Base-by-base conservation (phyloP, 2,329 filamentous ascomycete genomes). In the Karstenula rhodostoma region DNA sequence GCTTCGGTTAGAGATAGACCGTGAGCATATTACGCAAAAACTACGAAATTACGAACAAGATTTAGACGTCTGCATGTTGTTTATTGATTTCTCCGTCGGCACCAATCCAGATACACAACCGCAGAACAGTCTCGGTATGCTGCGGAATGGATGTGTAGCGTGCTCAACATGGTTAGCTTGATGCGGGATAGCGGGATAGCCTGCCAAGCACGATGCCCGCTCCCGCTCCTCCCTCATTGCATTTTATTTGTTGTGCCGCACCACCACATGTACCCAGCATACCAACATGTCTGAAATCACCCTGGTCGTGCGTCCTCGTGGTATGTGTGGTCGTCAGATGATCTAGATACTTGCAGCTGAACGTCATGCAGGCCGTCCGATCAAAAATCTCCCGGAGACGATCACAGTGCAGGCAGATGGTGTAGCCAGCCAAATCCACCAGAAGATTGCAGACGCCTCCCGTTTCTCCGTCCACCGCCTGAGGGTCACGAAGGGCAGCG, bases 401-500 rank as follows among this genome's bases (percentile, higher is more conserved):
- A 78, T 87, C 62, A 82, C 79, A 56, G 78, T 89, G 60, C 76
- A 81, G 57, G 74, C 83, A 55, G 79, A 84, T 69, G 84, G 83
- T 57, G 81, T 83, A 35, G 80, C 81, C 23, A 78, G 82, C 53
- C 83, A 88, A 60, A 81, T 90, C 56, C 89, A 90, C 75, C 76
- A 80, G 55, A 79, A 82, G 56, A 80, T 90, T 53, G 84, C 87
- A 32, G 77, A 79, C 56, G 79, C 82, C 57, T 83, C 87, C 35
- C 81, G 82, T 13, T 83, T 83, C 69, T 85, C 85, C 4, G 77
- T 86, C 44, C 83, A 90, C 70, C 85, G 87, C 27, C 74, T 90
- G 60, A 83, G 87, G 59, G 81, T 90, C 65, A 90, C 88, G 47
- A 89, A 89, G 72, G 86, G 84, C 62, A 86, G 84, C 65, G 87